Conservation (phyloP, 176 grass and related monocot genomes). For the Carex myosuroides region DNA sequence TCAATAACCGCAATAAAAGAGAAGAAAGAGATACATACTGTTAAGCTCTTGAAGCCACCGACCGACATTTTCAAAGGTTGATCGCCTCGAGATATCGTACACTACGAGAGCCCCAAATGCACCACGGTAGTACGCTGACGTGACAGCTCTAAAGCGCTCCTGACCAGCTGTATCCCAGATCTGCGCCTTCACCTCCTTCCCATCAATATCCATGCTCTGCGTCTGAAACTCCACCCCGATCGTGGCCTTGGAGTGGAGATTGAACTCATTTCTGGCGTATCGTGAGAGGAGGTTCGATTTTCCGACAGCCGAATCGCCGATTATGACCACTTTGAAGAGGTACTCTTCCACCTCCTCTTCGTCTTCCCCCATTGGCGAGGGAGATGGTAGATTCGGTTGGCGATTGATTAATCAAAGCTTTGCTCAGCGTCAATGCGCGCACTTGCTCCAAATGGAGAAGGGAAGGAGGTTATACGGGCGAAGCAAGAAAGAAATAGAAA, state of each 20-base stretch:
- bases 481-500: background rate
- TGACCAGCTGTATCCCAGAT: slow-evolving; percentile 27
- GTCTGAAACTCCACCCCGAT: slow-evolving; percentile 23
- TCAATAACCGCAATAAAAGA: background rate
- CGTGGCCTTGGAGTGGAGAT: slow-evolving; percentile 22
- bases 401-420: background rate
- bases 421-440: background rate
- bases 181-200: slow-evolving; percentile 25
- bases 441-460: background rate
- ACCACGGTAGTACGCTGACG: slow-evolving; percentile 19
- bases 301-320: slow-evolving; percentile 20
- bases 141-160: slow-evolving; percentile 16
- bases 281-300: slow-evolving; percentile 16
- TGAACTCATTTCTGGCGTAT: slow-evolving; percentile 24
- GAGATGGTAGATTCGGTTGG: background rate
- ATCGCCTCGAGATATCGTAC: slow-evolving; percentile 23
- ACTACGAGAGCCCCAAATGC: slow-evolving; percentile 21
- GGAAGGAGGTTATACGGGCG: background rate
- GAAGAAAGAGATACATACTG: slow-evolving; percentile 15
- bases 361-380: slow-evolving; percentile 13
- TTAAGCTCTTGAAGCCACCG: slow-evolving; percentile 27
- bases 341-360: slow-evolving; percentile 27
- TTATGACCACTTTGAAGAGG: slow-evolving; percentile 24
- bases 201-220: slow-evolving; percentile 26
- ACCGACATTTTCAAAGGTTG: slow-evolving; percentile 20